Percentiles rank a stretch among this genome's conserved stretches.
These are phyloP conservation scores for Noccaea bulbosa DNA, from an alignment of 345 rosid species.

Conservation along the genomic window DNA sequence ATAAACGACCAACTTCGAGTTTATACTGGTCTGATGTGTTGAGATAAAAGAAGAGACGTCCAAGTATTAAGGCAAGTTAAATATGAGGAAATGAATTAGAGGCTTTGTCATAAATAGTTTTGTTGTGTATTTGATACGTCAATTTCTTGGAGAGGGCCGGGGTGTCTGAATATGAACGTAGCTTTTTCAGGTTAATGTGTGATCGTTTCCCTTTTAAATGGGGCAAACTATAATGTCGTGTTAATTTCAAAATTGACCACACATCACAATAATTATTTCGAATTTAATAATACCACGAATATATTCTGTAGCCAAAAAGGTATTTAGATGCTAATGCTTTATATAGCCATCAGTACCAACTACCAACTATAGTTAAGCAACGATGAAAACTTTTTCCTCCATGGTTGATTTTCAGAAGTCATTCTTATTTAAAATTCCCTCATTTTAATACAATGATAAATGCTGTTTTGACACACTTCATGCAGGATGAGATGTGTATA, in stretches of 20 bases:
- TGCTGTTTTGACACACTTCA: too few species aligned
- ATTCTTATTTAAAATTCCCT: not conserved
- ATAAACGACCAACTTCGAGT: not conserved
- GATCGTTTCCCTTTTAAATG: conserved; percentile 38
- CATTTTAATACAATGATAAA: not conserved
- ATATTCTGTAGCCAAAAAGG: conserved; percentile 10
- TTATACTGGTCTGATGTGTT: not conserved
- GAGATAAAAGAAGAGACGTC: not conserved
- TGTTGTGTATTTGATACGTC: conserved; percentile 29
- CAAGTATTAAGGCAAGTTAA: conserved; percentile 10
- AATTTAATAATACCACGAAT: conserved; percentile 20
- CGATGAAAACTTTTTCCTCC: not conserved
- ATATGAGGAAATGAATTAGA: not conserved
- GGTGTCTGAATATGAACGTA: conserved; percentile 33
- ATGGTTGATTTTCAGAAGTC: not conserved
- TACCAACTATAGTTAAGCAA: conserved; percentile 28
- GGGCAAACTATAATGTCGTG: conserved; percentile 40
- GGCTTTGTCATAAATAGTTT: conserved; percentile 18
- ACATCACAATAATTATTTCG: conserved; percentile 25
- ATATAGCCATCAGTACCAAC: conserved; percentile 14
- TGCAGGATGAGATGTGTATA: too few species aligned
- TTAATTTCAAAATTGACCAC: conserved; percentile 37
- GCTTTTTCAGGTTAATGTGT: conserved; percentile 33
- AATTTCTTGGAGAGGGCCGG: conserved; percentile 16
- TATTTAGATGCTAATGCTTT: not conserved